Conservation (phyloP, 768 basidiomycete genomes). For the Leccinum truebloodii region DNA sequence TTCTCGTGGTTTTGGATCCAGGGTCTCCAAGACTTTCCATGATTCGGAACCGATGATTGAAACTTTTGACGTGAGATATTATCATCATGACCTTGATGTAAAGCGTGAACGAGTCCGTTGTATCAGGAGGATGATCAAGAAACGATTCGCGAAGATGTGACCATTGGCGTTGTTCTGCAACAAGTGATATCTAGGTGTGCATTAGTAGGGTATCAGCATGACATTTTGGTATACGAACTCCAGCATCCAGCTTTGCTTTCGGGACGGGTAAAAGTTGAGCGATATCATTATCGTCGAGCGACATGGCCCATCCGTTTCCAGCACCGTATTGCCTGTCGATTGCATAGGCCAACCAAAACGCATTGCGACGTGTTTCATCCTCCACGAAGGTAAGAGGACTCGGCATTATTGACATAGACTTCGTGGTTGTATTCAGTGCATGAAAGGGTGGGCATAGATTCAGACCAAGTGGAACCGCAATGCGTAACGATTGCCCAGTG, state of each 20-base stretch:
- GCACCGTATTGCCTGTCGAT: conserved; percentile 66
- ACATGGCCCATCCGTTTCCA: conserved; percentile 70
- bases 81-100: conserved; percentile 71
- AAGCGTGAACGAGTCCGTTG: conserved; percentile 69
- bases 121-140: conserved; percentile 57
- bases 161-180: conserved; percentile 62
- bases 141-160: conserved; percentile 62
- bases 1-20: conserved; percentile 25
- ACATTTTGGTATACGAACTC: conserved; percentile 41
- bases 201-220: conserved; percentile 9
- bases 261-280: conserved; percentile 69
- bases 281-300: conserved; percentile 73
- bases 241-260: conserved; percentile 58
- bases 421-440: conserved; percentile 57
- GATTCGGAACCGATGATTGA: conserved; percentile 66
- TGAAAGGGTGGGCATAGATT: conserved; percentile 68
- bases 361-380: conserved; percentile 70
- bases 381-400: conserved; percentile 63
- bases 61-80: conserved; percentile 60
- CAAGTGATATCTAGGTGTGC: conserved; percentile 43
- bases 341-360: conserved; percentile 73
- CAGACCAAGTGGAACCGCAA: conserved; percentile 66
- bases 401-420: conserved; percentile 59
- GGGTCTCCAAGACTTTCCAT: conserved; percentile 61
- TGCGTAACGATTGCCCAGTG: conserved; percentile 57